A percentile compares a stretch with the other conserved stretches of the same genome.
These are phyloP conservation scores for Aspergillus fumigatiaffinis DNA, from an alignment of 2,329 filamentous ascomycete genomes.

Conservation along the genomic window DNA sequence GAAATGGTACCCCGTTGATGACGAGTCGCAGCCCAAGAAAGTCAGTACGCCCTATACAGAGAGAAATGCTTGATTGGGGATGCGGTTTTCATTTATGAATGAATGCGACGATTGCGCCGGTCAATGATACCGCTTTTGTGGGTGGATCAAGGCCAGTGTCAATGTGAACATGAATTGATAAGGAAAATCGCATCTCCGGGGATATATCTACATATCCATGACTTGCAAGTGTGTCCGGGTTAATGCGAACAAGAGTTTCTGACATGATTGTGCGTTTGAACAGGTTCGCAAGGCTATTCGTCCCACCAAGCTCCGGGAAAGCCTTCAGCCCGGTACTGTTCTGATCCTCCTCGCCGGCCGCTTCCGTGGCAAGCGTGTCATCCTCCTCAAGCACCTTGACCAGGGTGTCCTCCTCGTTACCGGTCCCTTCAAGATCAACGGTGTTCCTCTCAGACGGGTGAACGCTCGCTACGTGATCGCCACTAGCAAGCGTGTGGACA, in stretches of 20 bases:
- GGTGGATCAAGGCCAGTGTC: conserved; percentile 16
- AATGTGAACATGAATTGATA: conserved; percentile 21
- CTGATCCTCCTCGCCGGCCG: conserved; percentile 99
- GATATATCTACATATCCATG: neutral
- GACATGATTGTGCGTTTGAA: conserved; percentile 25
- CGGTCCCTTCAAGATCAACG: conserved; percentile 99
- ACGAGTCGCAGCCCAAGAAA: conserved; percentile 85
- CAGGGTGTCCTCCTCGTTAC: conserved; percentile 99
- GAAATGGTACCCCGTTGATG: conserved; percentile 98
- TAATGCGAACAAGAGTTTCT: conserved; percentile 13
- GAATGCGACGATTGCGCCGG: conserved; percentile 29
- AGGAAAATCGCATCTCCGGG: conserved; percentile 19
- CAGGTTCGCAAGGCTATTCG: conserved; percentile 94
- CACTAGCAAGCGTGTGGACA: conserved; percentile 49
- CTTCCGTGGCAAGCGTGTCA: conserved; percentile 99
- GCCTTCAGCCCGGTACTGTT: conserved; percentile 89
- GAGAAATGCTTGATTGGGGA: conserved; percentile 19
- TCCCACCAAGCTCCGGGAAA: conserved; percentile 78
- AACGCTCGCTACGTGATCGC: conserved; percentile 50
- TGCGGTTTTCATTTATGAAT: conserved; percentile 25
- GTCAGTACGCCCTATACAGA: conserved; percentile 59
- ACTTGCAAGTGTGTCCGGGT: neutral
- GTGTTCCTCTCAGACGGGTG: conserved; percentile 85
- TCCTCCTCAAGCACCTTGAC: conserved; percentile 95
- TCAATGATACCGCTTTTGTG: conserved; percentile 13